Conservation (phyloP, 106 monocot genomes). For the Cymbidium sinense region DNA sequence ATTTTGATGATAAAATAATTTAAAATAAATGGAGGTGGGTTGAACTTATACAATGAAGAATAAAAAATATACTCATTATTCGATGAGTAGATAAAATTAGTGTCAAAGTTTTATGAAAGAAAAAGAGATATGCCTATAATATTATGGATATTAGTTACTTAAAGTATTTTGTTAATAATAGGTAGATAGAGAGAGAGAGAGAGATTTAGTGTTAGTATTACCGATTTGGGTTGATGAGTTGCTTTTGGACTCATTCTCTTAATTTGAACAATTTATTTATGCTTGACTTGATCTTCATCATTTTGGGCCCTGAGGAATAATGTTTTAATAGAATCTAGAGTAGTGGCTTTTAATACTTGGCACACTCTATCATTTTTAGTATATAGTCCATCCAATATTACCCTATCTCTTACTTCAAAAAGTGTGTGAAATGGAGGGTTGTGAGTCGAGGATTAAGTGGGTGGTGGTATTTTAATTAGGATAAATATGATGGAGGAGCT, state of each 20-base stretch:
- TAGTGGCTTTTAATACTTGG: background rate
- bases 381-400: too few species aligned
- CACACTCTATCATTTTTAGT: background rate
- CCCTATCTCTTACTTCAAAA: too few species aligned
- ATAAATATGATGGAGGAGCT: too few species aligned
- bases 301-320: too few species aligned
- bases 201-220: background rate
- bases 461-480: too few species aligned
- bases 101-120: background rate
- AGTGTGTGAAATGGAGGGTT: too few species aligned
- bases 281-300: background rate
- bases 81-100: background rate
- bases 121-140: background rate
- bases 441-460: too few species aligned
- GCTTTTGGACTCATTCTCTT: background rate
- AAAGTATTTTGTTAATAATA: background rate
- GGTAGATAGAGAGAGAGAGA: background rate
- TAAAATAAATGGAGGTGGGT: background rate
- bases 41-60: background rate
- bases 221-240: background rate
- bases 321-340: background rate
- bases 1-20: background rate
- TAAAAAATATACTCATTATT: background rate
- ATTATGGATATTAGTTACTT: background rate
- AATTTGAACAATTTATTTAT: background rate